Evolutionary conservation across 768 basidiomycete species (phyloP).

Genomic region (Mycena metata): DNA sequence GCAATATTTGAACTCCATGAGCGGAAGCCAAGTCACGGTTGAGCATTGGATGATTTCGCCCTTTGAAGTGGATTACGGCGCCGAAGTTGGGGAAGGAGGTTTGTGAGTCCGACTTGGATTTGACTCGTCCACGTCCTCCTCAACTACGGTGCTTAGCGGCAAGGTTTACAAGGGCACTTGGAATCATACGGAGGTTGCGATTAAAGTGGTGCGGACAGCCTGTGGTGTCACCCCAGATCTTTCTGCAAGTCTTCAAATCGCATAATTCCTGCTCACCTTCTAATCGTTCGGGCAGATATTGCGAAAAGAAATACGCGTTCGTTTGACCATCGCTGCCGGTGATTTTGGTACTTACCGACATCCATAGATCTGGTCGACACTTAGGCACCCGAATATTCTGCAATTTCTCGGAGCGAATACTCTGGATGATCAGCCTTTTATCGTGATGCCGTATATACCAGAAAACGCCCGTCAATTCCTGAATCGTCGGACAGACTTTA

Average conservation of each 20-base stretch:
- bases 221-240: background rate
- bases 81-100: background rate
- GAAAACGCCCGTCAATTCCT: too few species aligned
- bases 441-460: too few species aligned
- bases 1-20: background rate
- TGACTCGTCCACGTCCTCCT: background rate
- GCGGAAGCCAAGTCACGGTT: background rate
- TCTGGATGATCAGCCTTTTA: too few species aligned
- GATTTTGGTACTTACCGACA: too few species aligned
- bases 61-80: background rate
- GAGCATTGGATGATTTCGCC: background rate
- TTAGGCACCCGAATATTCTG: too few species aligned
- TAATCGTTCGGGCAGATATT: too few species aligned
- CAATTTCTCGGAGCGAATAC: too few species aligned
- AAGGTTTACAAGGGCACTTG: background rate
- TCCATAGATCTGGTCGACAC: too few species aligned
- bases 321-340: too few species aligned
- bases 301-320: too few species aligned
- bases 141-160: background rate
- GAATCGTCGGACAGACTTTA: too few species aligned
- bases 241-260: background rate
- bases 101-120: background rate
- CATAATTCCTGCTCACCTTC: too few species aligned
- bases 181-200: constrained; percentile 1
- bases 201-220: background rate